phyloP scores from a whole-genome alignment of 148 eudicot species.

The Hydrangea macrophylla region DNA sequence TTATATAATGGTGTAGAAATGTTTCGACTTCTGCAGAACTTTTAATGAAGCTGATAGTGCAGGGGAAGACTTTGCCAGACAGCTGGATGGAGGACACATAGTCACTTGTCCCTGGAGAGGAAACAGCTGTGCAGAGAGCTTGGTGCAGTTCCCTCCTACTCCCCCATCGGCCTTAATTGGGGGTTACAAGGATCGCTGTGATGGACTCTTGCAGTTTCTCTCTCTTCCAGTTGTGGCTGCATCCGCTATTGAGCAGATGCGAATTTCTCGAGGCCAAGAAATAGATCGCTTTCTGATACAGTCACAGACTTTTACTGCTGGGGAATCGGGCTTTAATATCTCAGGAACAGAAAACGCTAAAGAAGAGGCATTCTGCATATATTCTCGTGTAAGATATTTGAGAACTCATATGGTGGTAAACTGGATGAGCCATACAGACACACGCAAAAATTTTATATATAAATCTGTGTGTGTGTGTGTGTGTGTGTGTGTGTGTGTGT shows the following conservation, averaged over 20 bases:
- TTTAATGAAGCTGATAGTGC: constrained; percentile 50
- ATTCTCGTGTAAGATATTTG: constrained; percentile 62
- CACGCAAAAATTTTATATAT: too few relatives aligned
- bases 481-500: too few relatives aligned
- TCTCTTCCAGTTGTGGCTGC: constrained; percentile 85
- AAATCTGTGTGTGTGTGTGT: too few relatives aligned
- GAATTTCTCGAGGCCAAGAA: constrained; percentile 62
- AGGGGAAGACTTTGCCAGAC: constrained; percentile 71
- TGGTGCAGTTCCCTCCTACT: constrained; percentile 97
- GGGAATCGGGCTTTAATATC: constrained; percentile 53
- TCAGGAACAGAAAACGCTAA: constrained; percentile 42
- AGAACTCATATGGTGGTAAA: constrained; percentile 2
- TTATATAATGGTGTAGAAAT: too few relatives aligned
- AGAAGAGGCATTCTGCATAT: constrained; percentile 64
- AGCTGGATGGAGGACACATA: constrained; percentile 76
- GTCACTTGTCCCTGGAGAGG: constrained; percentile 91
- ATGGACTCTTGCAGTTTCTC: constrained; percentile 87
- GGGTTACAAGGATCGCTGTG: constrained; percentile 96
- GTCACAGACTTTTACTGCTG: constrained; percentile 40
- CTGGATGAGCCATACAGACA: constrained; percentile 1
- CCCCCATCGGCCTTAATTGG: constrained; percentile 95
- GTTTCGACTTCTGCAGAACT: constrained; percentile 13
- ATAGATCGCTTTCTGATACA: constrained; percentile 74
- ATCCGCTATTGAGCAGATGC: constrained; percentile 78
- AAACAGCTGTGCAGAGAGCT: constrained; percentile 88